A percentile compares a stretch with the other conserved stretches of the same genome.
phyloP scores from a whole-genome alignment of 1,139 yeast species.

The Lodderomyces margitis region DNA sequence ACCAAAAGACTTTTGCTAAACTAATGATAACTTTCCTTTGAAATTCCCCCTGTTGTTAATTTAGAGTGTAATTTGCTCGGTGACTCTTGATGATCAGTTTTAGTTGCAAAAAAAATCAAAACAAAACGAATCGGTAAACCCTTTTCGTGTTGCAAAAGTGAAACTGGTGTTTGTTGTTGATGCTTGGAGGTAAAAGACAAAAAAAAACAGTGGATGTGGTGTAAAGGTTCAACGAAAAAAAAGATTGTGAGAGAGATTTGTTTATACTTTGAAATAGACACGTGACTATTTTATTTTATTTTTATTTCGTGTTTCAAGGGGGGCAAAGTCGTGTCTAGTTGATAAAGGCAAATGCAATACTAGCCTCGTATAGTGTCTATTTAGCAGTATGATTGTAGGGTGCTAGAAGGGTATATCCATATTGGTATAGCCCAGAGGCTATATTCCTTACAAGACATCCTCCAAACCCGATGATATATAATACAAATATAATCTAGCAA shows the following conservation, averaged over 20 bases:
- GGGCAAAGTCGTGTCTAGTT: too few relatives aligned
- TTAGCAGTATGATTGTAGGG: too few relatives aligned
- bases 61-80: neutral
- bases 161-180: conserved; percentile 5
- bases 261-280: neutral
- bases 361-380: too few relatives aligned
- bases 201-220: conserved; percentile 8
- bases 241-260: neutral
- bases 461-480: too few relatives aligned
- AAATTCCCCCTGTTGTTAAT: neutral
- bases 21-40: too few relatives aligned
- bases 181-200: conserved; percentile 2
- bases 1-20: too few relatives aligned
- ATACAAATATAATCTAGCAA: too few relatives aligned
- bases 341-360: too few relatives aligned
- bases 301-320: neutral
- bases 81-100: neutral
- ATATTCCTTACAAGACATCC: too few relatives aligned
- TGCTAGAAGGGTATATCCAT: too few relatives aligned
- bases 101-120: conserved; percentile 10
- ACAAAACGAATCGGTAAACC: neutral
- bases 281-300: conserved; percentile 1
- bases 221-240: conserved; percentile 1
- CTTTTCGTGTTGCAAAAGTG: too few relatives aligned
- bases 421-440: too few relatives aligned